Evolutionary conservation across 106 monocot genomes (phyloP).

Genomic region (Allium sativum): DNA sequence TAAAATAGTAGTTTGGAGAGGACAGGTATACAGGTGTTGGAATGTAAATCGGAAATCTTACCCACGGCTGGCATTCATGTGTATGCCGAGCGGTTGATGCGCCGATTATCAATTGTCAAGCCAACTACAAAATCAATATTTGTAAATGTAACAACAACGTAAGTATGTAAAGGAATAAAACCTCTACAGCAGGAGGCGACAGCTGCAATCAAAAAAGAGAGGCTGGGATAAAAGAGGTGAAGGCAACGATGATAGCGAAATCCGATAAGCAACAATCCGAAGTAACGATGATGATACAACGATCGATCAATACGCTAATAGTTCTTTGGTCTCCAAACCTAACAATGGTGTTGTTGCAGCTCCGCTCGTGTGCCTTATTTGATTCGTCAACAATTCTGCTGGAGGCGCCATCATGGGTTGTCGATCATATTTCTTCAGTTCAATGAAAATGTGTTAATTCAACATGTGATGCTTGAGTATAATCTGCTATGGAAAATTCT

Average conservation of each 20-base stretch:
- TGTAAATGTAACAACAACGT: too few relatives aligned
- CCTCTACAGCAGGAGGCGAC: not conserved
- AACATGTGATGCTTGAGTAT: too few relatives aligned
- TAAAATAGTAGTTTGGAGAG: too few relatives aligned
- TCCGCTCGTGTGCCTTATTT: constrained; percentile 38
- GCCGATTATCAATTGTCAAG: too few relatives aligned
- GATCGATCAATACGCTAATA: not conserved
- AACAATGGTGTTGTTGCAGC: constrained; percentile 4
- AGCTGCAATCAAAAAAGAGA: not conserved
- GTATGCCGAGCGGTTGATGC: too few relatives aligned
- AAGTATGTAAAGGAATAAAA: too few relatives aligned
- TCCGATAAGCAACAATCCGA: not conserved
- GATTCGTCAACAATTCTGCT: constrained; percentile 46
- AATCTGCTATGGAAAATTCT: too few relatives aligned
- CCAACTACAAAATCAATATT: too few relatives aligned
- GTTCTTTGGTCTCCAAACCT: constrained; percentile 2
- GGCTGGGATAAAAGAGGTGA: not conserved
- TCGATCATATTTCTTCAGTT: constrained; percentile 1
- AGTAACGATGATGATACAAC: not conserved
- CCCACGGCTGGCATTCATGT: too few relatives aligned
- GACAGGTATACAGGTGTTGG: too few relatives aligned
- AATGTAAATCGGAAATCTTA: too few relatives aligned
- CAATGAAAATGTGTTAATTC: not conserved
- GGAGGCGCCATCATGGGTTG: constrained; percentile 62
- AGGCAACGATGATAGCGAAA: constrained; percentile 8